A percentile compares a stretch with the other conserved stretches of the same genome.
These are phyloP conservation scores for Aspergillus sp. DNA, from an alignment of 2,329 filamentous ascomycete genomes.

Conservation along the genomic window DNA sequence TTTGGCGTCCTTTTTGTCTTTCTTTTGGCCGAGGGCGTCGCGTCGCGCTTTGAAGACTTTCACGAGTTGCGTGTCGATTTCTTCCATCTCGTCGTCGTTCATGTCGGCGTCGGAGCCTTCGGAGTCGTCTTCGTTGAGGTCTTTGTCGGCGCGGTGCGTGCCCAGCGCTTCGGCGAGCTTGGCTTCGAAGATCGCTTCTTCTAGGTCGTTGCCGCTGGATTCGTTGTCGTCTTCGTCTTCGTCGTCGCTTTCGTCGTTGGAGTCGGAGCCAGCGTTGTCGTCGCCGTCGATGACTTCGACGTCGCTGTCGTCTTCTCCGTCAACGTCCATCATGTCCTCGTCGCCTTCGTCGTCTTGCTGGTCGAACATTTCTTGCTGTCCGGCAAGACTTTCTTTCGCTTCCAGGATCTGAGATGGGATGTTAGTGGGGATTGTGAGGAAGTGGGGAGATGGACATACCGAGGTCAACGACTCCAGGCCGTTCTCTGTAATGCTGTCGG, in stretches of 20 bases:
- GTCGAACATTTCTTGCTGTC: slow-evolving; percentile 84
- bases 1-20: slow-evolving; percentile 83
- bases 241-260: slow-evolving; percentile 37
- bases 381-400: slow-evolving; percentile 77
- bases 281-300: slow-evolving; percentile 43
- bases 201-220: slow-evolving; percentile 34
- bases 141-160: slow-evolving; percentile 62
- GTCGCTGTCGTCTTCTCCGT: slow-evolving; percentile 41
- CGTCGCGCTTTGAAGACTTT: slow-evolving; percentile 81
- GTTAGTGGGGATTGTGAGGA: background rate
- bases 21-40: slow-evolving; percentile 70
- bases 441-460: slow-evolving; percentile 29
- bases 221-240: slow-evolving; percentile 34
- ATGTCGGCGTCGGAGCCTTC: slow-evolving; percentile 73
- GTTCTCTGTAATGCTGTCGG: slow-evolving; percentile 69
- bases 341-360: slow-evolving; percentile 62
- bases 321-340: slow-evolving; percentile 52
- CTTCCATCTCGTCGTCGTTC: slow-evolving; percentile 95
- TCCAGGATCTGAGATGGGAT: slow-evolving; percentile 61
- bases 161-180: slow-evolving; percentile 77
- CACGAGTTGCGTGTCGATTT: slow-evolving; percentile 76
- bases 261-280: slow-evolving; percentile 31
- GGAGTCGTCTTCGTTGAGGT: slow-evolving; percentile 55
- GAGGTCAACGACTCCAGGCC: slow-evolving; percentile 66
- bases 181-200: slow-evolving; percentile 67